Base-by-base conservation (phyloP, 805 yeast genomes). In the Jamesozyma jinghongensis region DNA sequence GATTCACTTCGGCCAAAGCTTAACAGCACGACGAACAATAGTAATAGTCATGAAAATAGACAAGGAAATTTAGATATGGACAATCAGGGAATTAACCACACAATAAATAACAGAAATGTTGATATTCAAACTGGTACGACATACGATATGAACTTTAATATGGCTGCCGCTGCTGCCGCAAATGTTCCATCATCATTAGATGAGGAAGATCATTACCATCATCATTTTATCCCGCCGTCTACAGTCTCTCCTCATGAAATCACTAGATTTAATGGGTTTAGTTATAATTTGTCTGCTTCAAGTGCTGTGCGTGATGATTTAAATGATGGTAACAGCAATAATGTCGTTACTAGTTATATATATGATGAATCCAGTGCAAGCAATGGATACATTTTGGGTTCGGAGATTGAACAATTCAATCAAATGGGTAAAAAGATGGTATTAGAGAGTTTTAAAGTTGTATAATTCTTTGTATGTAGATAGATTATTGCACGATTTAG, bases 381-480 rank as follows among this genome's bases (percentile, higher is more conserved):
- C 30, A 42, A 45, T 13, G 48, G 47, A 12, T 50, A 53, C 37
- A 47, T 54, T n/a, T 34, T 47, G 25, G 39, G 38, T 3, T 37
- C 47, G 3, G 61, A 56, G 33, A 34, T 54, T 19, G 52, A 50
- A 30, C 47, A 48, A 18, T 56, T 53, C 40, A 50, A 54, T 38
- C 38, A 46, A 29, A 38, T 45, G 40, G 55, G 54, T 30, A 45
- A 38, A 27, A 42, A 36, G 25, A 16, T 51, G 31, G 52, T 54
- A 13, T 33, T 37, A 20, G 49, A 45, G 14, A 37, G 40, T 36
- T 54, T 54, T 34, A 42, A 36, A 31, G 43, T 52, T 17, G 37
- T 48, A 3, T 43, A n/a, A n/a, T n/a, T n/a, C n/a, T n/a, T n/a
- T n/a, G n/a, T n/a, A n/a, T n/a, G n/a, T n/a, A n/a, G n/a, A n/a